phyloP scores from a whole-genome alignment of 495 filamentous ascomycete species.

The Cladorrhinum samala region DNA sequence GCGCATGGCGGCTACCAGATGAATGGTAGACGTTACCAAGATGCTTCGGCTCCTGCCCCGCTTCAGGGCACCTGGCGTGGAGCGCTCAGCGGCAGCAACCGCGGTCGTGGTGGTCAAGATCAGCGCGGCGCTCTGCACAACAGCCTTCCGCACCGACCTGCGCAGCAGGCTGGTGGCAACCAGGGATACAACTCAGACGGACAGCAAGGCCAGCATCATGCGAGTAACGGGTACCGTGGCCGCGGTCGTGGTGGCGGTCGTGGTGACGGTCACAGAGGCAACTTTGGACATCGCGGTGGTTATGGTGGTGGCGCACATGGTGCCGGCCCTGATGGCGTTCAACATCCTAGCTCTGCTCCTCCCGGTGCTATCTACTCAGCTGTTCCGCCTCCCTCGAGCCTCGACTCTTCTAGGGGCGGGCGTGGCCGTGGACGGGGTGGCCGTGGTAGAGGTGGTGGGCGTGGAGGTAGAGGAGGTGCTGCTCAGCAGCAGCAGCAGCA shows the following conservation, averaged over 20 bases:
- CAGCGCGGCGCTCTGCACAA: slow-evolving; percentile 39
- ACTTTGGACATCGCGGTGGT: slow-evolving; percentile 24
- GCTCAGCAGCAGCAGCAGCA: slow-evolving; percentile 20
- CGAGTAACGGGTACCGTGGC: slow-evolving; percentile 14
- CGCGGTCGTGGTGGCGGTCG: slow-evolving; percentile 33
- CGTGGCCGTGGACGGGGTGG: slow-evolving; percentile 37
- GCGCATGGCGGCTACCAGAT: slow-evolving; percentile 54
- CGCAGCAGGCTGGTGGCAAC: slow-evolving; percentile 20
- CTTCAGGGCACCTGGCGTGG: slow-evolving; percentile 68
- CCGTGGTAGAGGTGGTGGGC: slow-evolving; percentile 16
- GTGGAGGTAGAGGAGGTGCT: slow-evolving; percentile 27
- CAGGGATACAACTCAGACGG: slow-evolving; percentile 7
- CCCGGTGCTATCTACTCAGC: slow-evolving; percentile 50
- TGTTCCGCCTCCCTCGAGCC: slow-evolving; percentile 70
- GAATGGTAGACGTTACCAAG: slow-evolving; percentile 57
- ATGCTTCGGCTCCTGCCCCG: slow-evolving; percentile 62
- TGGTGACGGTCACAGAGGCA: slow-evolving; percentile 13
- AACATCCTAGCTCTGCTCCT: slow-evolving; percentile 13
- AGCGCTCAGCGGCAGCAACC: slow-evolving; percentile 45
- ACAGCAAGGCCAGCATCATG: background rate
- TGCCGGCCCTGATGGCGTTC: slow-evolving; percentile 1
- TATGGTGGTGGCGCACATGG: slow-evolving; percentile 19
- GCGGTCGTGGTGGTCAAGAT: slow-evolving; percentile 30
- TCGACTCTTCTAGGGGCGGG: slow-evolving; percentile 53
- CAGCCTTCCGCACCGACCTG: slow-evolving; percentile 33